phyloP scores from a whole-genome alignment of 176 grass and related monocot species.

The Avena eriantha region DNA sequence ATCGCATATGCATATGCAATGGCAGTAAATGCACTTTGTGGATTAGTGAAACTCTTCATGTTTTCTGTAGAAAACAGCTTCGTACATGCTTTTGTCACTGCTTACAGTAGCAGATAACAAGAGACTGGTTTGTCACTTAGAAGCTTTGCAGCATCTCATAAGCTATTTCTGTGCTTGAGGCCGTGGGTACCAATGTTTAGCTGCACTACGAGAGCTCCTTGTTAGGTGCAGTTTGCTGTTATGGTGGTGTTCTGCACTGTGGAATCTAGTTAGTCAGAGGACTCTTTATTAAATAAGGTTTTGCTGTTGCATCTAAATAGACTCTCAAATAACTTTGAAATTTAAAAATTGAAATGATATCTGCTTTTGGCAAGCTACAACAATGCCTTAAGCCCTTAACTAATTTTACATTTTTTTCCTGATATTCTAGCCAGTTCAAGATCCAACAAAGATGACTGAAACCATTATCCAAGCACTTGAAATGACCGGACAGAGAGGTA shows the following conservation, averaged over 20 bases:
- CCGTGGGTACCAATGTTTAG: background rate
- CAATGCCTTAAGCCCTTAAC: background rate
- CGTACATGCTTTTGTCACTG: slow-evolving; percentile 13
- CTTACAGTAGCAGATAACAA: background rate
- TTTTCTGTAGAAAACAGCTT: slow-evolving; percentile 21
- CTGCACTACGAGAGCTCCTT: background rate
- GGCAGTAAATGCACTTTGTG: slow-evolving; percentile 9
- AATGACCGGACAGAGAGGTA: slow-evolving; percentile 85
- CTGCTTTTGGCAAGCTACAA: background rate
- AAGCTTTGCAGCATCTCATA: slow-evolving; percentile 21
- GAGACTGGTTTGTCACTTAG: background rate
- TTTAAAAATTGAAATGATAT: background rate
- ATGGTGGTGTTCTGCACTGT: background rate
- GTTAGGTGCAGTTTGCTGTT: background rate
- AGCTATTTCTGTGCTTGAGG: slow-evolving; percentile 8
- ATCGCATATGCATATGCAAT: background rate
- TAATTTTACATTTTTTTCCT: slow-evolving; percentile 20
- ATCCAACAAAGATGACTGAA: slow-evolving; percentile 88
- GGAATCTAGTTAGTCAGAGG: background rate
- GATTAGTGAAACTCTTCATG: background rate
- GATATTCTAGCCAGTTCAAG: slow-evolving; percentile 84
- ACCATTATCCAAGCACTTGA: slow-evolving; percentile 85
- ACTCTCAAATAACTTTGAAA: background rate
- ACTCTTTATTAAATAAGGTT: background rate
- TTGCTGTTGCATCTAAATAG: slow-evolving; percentile 8